Evolutionary conservation across 2,329 filamentous ascomycete genomes (phyloP), one percentile per base, ranked within the genome.

Genomic region (Berkeleyomyces basicola): DNA sequence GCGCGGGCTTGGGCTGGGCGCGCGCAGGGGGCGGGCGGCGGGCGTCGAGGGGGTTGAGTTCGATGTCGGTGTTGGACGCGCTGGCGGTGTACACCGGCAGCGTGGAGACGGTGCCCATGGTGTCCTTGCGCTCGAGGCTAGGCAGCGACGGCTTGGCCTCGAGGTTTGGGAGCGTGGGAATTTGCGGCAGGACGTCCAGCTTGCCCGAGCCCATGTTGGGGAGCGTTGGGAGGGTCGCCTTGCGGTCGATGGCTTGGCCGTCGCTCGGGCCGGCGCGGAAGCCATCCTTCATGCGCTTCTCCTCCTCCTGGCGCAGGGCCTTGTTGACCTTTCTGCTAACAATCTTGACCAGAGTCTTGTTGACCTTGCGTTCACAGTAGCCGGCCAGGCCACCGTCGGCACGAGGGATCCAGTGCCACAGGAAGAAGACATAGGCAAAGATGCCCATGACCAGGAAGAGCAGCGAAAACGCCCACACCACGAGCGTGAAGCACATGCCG

Each of bases 291-390:
- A 74, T 74, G 67, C 79, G 77, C 68, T 79, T 82, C 65, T 77
- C 78, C 71, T 87, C 84, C 61, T 93, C 87, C 68, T 90, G 90
- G 60, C 85, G 87, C 36, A 97, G 75, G 0, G 90, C 92, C 72
- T 90, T 91, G 74, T 93, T 90, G 69, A 96, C 88, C 74, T 93
- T 96, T 69, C 78, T 81, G 62, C 84, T 84, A 3, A 97, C 91
- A 67, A 97, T 93, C 67, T 84, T 84, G 70, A 87, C 87, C 67
- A 99, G 79, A 67, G 90, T 80, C 69, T 83, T 85, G 74, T 95
- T 95, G 71, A 96, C 86, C 76, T 97, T 97, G 55, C 90, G 86
- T 66, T 88, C 86, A 71, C 93, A 97, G 75, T 95, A 99, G 36
- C 85, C 84, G 4, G 83, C 83, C 39, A 99, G 78, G 6, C 87